Evolutionary conservation across 2,329 filamentous ascomycete species (phyloP).

Genomic region (Neurospora sp.): DNA sequence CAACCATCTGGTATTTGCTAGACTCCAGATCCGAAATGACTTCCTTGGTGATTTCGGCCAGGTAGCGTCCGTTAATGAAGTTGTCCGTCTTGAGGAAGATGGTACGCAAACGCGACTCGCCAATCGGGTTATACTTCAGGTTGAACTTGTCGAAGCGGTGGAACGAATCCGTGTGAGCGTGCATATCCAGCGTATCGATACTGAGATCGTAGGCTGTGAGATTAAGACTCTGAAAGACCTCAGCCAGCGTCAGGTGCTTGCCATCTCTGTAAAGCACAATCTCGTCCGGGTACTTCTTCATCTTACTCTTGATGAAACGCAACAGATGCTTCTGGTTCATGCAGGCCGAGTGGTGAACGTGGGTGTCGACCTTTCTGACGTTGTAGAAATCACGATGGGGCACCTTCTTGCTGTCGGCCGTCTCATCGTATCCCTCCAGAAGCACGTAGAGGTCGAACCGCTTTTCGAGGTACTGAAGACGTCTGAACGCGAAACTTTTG

Average conservation of each 20-base stretch:
- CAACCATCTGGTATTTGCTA: slow-evolving; percentile 99
- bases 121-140: slow-evolving; percentile 94
- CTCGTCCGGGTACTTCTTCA: slow-evolving; percentile 96
- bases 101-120: slow-evolving; percentile 88
- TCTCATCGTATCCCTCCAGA: slow-evolving; percentile 94
- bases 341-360: slow-evolving; percentile 97
- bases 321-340: slow-evolving; percentile 99
- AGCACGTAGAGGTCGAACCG: slow-evolving; percentile 94
- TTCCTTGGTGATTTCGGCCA: slow-evolving; percentile 96
- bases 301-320: slow-evolving; percentile 98
- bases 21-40: slow-evolving; percentile 95
- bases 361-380: slow-evolving; percentile 95
- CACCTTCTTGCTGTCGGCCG: slow-evolving; percentile 94
- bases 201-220: slow-evolving; percentile 94
- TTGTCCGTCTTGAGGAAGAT: slow-evolving; percentile 99
- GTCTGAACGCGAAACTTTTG: slow-evolving; percentile 93
- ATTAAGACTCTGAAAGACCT: slow-evolving; percentile 97
- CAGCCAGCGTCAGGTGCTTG: slow-evolving; percentile 77
- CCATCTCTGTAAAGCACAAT: slow-evolving; percentile 87
- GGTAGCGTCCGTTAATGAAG: slow-evolving; percentile 87
- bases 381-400: slow-evolving; percentile 99
- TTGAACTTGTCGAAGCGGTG: slow-evolving; percentile 99
- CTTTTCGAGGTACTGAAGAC: slow-evolving; percentile 89
- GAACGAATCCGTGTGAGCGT: slow-evolving; percentile 97
- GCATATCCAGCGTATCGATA: slow-evolving; percentile 98